A percentile compares a stretch with the other conserved stretches of the same genome.
phyloP scores from a whole-genome alignment of 116 monocot species.

The Papilionanthe hybrid region DNA sequence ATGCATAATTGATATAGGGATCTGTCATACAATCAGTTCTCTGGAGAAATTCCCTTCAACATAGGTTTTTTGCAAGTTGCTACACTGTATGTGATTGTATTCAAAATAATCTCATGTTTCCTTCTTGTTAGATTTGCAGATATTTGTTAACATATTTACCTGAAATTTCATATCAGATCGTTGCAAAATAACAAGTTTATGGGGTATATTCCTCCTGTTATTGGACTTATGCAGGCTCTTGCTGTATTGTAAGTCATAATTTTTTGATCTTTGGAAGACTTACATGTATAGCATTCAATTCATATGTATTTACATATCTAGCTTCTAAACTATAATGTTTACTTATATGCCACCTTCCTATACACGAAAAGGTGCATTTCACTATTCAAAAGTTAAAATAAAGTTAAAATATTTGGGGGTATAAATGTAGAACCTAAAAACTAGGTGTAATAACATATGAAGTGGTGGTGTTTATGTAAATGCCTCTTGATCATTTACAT shows the following conservation, averaged over 20 bases:
- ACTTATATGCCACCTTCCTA: too few species aligned
- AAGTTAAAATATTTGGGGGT: too few species aligned
- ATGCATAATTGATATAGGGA: conserved; percentile 23
- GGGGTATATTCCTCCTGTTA: conserved; percentile 79
- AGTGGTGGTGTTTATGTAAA: too few species aligned
- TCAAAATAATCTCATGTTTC: neutral
- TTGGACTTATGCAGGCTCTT: conserved; percentile 98
- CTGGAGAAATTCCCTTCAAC: conserved; percentile 89
- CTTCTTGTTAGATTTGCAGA: neutral
- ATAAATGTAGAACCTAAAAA: too few species aligned
- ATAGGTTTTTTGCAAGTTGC: conserved; percentile 96
- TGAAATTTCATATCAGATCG: conserved; percentile 33
- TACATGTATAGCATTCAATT: too few species aligned
- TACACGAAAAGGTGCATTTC: too few species aligned
- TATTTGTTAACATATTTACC: neutral
- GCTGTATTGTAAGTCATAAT: conserved; percentile 68
- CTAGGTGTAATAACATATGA: too few species aligned
- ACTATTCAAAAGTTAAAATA: too few species aligned
- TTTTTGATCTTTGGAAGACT: neutral
- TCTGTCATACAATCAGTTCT: conserved; percentile 75
- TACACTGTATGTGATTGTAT: conserved; percentile 57
- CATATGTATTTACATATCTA: too few species aligned
- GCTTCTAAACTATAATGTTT: too few species aligned
- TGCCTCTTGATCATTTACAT: too few species aligned
- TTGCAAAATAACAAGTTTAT: conserved; percentile 89